Base-by-base conservation (phyloP, 2,329 filamentous ascomycete species). In the Penicillium corylophilum region DNA sequence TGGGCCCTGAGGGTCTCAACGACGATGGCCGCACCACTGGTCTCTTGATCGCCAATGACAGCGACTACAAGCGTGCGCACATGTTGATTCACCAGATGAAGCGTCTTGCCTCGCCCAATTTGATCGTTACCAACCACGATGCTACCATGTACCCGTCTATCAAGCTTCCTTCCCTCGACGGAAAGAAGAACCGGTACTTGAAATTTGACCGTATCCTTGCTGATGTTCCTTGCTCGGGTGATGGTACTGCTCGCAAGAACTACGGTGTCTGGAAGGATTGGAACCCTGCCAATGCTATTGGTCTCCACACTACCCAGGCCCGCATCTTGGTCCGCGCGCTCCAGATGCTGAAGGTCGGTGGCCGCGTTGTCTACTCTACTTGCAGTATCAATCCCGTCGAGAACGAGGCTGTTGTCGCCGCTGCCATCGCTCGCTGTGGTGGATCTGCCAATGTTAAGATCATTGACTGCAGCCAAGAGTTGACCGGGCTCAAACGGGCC, bases 371-470 rank as follows among this genome's bases (percentile, higher is more conserved):
- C 46, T 99, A 97, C 77, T 97, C 93, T 3, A 99, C 94, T 18
- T 99, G 94, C 80, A 96, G 91, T 72, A 90, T 99, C 89, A 99
- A 99, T 74, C 94, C 94, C 0, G 85, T 97, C 24, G 94, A 99
- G 77, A 96, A 99, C 66, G 94, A 99, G 74, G 87, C 94, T 6
- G 91, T 97, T 15, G 79, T 99, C 54, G 85, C 89, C 1, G 87
- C 88, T 23, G 94, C 94, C 10, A 92, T 99, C 62, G 88, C 91
- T 63, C 83, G 92, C 50, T 97, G 92, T 65, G 94, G 94, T 56
- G 94, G 94, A 3, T 74, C 83, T 4, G 79, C 82, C 13, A 94
- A 92, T 67, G 88, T 99, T 44, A 82, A 88, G 59, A 86, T 99
- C 40, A 72, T 97, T 50, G 90, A 96, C 71, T 94, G 88, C 74